A percentile compares a stretch with the other conserved stretches of the same genome.
Conservation (phyloP, 1,139 yeast genomes). For the Yamadazyma spencermartinsiae region DNA sequence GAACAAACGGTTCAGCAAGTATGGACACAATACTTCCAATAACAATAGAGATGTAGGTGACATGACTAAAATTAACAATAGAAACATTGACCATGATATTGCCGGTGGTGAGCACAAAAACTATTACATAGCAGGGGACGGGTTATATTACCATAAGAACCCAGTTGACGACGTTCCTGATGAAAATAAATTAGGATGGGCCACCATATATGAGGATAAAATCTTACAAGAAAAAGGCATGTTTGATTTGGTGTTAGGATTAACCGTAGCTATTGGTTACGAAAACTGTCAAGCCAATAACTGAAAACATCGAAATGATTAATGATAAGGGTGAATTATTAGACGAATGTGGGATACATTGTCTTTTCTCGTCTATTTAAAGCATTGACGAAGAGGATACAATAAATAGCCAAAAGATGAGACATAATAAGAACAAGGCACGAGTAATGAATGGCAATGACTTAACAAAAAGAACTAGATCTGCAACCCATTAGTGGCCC, state of each 20-base stretch:
- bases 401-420: no score
- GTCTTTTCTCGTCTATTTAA: no score
- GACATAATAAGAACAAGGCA: no score
- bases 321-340: no score
- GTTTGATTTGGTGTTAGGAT: slow-evolving; percentile 56
- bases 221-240: slow-evolving; percentile 38
- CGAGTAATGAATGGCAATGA: no score
- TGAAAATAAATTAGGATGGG: slow-evolving; percentile 62
- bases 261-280: slow-evolving; percentile 55
- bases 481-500: no score
- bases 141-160: slow-evolving; percentile 41
- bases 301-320: no score
- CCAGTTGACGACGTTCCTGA: slow-evolving; percentile 63
- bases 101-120: slow-evolving; percentile 30
- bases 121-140: slow-evolving; percentile 57
- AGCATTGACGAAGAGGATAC: no score
- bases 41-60: slow-evolving; percentile 6
- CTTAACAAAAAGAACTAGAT: no score
- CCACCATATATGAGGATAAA: slow-evolving; percentile 55
- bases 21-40: not conserved
- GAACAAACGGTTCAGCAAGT: slow-evolving; percentile 16
- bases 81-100: slow-evolving; percentile 23
- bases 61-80: slow-evolving; percentile 10
- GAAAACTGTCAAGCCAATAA: slow-evolving; percentile 21
- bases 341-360: no score